Evolutionary conservation across 139 green algal species (phyloP).

Genomic region (Coelastrella sp.): DNA sequence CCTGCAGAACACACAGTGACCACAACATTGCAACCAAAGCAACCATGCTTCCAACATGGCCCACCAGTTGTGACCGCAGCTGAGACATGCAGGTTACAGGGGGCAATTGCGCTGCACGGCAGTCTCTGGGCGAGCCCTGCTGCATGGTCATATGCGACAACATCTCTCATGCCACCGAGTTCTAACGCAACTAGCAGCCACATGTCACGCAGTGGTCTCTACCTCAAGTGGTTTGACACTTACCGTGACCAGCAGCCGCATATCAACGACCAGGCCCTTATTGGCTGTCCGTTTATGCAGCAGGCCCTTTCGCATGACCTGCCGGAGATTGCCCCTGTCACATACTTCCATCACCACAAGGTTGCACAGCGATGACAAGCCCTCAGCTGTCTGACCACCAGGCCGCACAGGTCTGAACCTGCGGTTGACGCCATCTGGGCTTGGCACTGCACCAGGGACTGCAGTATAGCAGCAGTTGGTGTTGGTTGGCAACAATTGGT

Average conservation of each 20-base stretch:
- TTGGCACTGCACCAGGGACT: background rate
- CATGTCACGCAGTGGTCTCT: too few relatives aligned
- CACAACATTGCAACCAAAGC: background rate
- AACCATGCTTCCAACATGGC: background rate
- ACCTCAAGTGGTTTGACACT: background rate
- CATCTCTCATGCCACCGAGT: too few relatives aligned
- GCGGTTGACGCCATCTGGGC: background rate
- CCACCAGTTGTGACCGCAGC: too few relatives aligned
- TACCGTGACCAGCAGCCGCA: slow-evolving; percentile 37
- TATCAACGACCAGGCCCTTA: slow-evolving; percentile 42
- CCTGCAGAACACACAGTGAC: background rate
- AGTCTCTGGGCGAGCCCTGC: too few relatives aligned
- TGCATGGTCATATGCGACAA: too few relatives aligned
- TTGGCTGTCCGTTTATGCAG: slow-evolving; percentile 36
- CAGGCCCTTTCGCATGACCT: slow-evolving; percentile 25
- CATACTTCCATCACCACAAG: slow-evolving; percentile 44
- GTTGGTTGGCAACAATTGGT: too few relatives aligned
- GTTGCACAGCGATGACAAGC: slow-evolving; percentile 19
- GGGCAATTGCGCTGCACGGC: background rate
- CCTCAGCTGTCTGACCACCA: background rate
- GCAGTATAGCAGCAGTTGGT: background rate
- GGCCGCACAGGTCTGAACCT: slow-evolving; percentile 1
- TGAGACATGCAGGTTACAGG: background rate
- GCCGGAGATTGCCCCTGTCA: slow-evolving; percentile 27
- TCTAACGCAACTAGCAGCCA: too few relatives aligned